Percentiles rank a stretch among this genome's conserved stretches.
Evolutionary conservation across 2,329 filamentous ascomycete species (phyloP).

Genomic region (Ustulina deusta): DNA sequence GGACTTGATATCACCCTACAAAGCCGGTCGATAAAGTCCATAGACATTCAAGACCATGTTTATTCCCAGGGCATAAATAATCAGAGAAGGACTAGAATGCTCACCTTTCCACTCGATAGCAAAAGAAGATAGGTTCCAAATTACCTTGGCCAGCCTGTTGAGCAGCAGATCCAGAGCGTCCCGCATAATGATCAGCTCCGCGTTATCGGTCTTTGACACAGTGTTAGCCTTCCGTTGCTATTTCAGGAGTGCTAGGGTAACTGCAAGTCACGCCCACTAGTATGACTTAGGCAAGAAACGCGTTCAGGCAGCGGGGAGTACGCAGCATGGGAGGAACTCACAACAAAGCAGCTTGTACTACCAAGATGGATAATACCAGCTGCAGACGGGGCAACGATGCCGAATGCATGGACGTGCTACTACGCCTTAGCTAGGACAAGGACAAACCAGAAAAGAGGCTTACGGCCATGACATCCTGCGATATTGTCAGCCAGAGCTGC

Average conservation of each 20-base stretch:
- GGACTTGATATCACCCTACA: neutral
- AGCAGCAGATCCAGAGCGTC: conserved; percentile 81
- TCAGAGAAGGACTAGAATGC: neutral
- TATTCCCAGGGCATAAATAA: too few relatives aligned
- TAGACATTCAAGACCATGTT: too few relatives aligned
- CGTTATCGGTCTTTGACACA: conserved; percentile 81
- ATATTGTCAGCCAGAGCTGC: too few relatives aligned
- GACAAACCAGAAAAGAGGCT: conserved; percentile 45
- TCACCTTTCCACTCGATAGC: conserved; percentile 69
- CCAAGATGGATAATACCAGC: conserved; percentile 87
- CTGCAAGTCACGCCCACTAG: too few relatives aligned
- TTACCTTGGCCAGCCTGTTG: conserved; percentile 82
- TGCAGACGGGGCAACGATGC: conserved; percentile 58
- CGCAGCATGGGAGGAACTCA: too few relatives aligned
- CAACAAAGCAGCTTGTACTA: conserved; percentile 53
- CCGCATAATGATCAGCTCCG: conserved; percentile 79
- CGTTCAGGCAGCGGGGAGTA: too few relatives aligned
- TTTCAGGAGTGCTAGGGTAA: too few relatives aligned
- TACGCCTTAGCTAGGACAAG: neutral
- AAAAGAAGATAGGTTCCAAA: conserved; percentile 79
- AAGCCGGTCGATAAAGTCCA: too few relatives aligned
- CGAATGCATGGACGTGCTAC: conserved; percentile 79
- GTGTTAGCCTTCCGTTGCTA: too few relatives aligned
- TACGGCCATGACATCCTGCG: conserved; percentile 67
- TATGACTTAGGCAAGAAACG: too few relatives aligned